Evolutionary conservation across 2,329 filamentous ascomycete genomes (phyloP).

Genomic region (Fusarium tuaranense): DNA sequence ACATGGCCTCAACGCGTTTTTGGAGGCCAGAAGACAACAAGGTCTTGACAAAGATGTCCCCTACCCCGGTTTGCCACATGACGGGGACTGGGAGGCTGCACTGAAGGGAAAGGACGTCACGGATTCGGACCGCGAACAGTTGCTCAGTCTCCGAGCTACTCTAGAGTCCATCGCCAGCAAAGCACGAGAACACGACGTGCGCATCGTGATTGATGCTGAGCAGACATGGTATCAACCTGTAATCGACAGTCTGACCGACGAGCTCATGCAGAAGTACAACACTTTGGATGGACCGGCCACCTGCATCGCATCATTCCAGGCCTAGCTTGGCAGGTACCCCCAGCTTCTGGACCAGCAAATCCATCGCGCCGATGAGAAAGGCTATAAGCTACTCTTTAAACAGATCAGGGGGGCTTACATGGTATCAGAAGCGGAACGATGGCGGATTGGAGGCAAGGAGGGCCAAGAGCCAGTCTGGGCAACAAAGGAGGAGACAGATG

Average conservation of each 20-base stretch:
- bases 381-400: constrained; percentile 37
- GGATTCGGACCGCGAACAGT: constrained; percentile 23
- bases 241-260: constrained; percentile 33
- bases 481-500: constrained; percentile 17
- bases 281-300: constrained; percentile 30
- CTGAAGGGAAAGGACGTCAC: constrained; percentile 29
- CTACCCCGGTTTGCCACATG: constrained; percentile 34
- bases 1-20: constrained; percentile 28
- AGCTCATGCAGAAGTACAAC: constrained; percentile 41
- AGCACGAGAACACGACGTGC: constrained; percentile 31
- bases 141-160: constrained; percentile 17
- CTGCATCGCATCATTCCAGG: constrained; percentile 38
- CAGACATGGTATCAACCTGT: constrained; percentile 39
- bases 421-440: constrained; percentile 23
- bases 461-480: constrained; percentile 20
- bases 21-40: constrained; percentile 19
- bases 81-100: constrained; percentile 35
- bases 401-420: constrained; percentile 28
- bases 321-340: constrained; percentile 34
- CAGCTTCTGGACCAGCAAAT: constrained; percentile 39
- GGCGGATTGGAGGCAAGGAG: constrained; percentile 14
- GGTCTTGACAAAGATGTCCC: constrained; percentile 33
- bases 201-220: constrained; percentile 38
- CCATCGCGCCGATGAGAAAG: constrained; percentile 27
- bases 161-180: constrained; percentile 29